Evolutionary conservation across 2,329 filamentous ascomycete species (phyloP), one percentile per base, ranked within the genome.

Genomic region (Nemania serpens): DNA sequence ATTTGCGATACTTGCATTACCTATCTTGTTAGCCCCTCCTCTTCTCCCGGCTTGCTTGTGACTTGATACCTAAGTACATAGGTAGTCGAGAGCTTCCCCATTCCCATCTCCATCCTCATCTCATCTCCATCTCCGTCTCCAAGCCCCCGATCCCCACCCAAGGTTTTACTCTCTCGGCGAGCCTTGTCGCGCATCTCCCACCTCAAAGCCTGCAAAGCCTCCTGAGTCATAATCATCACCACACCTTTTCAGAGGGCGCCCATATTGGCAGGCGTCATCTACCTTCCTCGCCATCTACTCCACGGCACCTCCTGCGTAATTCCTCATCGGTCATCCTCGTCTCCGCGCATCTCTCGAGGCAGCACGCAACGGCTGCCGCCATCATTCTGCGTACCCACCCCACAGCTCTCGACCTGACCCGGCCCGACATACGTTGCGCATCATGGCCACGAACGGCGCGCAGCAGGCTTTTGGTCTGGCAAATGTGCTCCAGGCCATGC

Each of bases 401-500:
- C 66, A 59, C 68, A 58, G 61, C 62, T 61, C 59, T 63, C 62
- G 63, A 65, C 57, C 66, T 66, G 68, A 61, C 59, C 65, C 63
- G 63, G 62, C 62, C 53, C 48, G 53, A 66, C 61, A 63, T 53
- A 60, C 66, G 49, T 66, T 66, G 65, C 63, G 63, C 72, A 73
- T 59, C 75, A 94, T 94, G 91, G 88, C 90, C 74, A 77, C 84
- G 70, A 87, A 83, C 75, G 81, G 82, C 68, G 79, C 82, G 67
- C 84, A 87, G 76, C 87, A 90, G 78, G 85, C 86, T 76, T 96
- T 95, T 78, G 86, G 87, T 78, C 91, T 91, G 65, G 77, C 79
- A 47, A 81, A 82, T 73, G 91, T 99, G 69, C 83, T 98, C 70
- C 88, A 90, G 69, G 95, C 94, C 65, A 88, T 98, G 78, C 86